Base-by-base conservation (phyloP, 805 yeast species). In the Candida ipomoeae region DNA sequence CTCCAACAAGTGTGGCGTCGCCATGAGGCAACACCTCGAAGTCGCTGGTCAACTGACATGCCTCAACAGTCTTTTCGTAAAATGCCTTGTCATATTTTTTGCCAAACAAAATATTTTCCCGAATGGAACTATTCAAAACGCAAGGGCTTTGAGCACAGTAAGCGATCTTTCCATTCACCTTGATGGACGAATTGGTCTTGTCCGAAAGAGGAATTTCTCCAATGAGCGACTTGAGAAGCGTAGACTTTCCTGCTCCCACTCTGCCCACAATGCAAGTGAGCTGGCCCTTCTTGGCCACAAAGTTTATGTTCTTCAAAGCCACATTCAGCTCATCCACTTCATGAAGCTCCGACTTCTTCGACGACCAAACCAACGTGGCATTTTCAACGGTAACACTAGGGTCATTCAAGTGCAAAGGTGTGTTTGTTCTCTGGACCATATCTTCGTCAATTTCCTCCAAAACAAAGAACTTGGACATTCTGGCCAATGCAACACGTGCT, bases 201-300 rank as follows among this genome's bases (percentile, higher is more conserved):
- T 57, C 48, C 6, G 48, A 40, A 13, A 54, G 35, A 7, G 59
- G 58, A 18, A 83, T 62, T 46, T 79, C 79, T 6, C 89, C 89
- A 29, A 82, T 57, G 11, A 83, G 59, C 13, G 83, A 73, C 53
- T 78, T 74, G 44, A 83, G 65, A 26, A 81, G 68, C 0, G 88
- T 78, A 2, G 86, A 76, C 57, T 84, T 84, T 45, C 89, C 89
- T 13, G 85, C 65, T 3, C 89, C 89, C 32, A 84, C 89, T 57
- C 79, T 69, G 10, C 89, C 89, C 23, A 84, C 83, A 46, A 84
- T 66, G 64, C 89, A 82, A 1, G 80, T 70, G 48, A 84, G 66
- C 35, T 74, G 70, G 5, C 84, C 84, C 57, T 75, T 77, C n/a
- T 57, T 65, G 1, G 83, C 86, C 8, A 59, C 52, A 54, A 81